Percentiles rank a stretch among this genome's conserved stretches.
phyloP scores from a whole-genome alignment of 179 eudicot genomes.

The Amaranthus tricolor region DNA sequence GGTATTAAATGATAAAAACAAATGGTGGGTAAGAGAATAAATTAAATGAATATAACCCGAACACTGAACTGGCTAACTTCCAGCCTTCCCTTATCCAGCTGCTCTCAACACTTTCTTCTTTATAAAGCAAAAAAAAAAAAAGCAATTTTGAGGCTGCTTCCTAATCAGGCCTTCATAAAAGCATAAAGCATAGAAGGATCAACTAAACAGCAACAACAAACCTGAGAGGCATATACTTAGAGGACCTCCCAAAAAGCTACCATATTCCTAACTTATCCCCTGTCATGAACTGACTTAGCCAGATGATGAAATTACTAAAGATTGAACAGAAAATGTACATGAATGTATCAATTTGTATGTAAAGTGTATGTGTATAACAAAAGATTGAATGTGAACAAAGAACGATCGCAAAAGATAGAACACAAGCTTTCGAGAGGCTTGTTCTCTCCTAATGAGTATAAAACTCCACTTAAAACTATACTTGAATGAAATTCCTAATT shows the following conservation, averaged over 20 bases:
- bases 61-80: background rate
- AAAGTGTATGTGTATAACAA: no score
- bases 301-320: no score
- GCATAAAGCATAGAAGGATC: background rate
- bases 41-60: background rate
- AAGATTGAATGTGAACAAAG: no score
- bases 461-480: no score
- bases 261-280: background rate
- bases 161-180: background rate
- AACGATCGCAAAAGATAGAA: no score
- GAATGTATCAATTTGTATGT: no score
- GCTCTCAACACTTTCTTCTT: background rate
- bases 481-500: no score
- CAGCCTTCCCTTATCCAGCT: background rate
- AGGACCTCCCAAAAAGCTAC: background rate
- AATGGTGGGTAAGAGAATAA: background rate
- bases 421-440: no score
- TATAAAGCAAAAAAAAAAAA: background rate
- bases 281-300: no score
- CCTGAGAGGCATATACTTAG: background rate
- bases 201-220: background rate
- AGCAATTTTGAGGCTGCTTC: background rate
- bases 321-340: no score
- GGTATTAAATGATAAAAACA: no score
- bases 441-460: no score